Percentiles rank a stretch among this genome's conserved stretches.
These are phyloP conservation scores for Penicillium sp. DNA, from an alignment of 2,329 filamentous ascomycete species.

Conservation along the genomic window DNA sequence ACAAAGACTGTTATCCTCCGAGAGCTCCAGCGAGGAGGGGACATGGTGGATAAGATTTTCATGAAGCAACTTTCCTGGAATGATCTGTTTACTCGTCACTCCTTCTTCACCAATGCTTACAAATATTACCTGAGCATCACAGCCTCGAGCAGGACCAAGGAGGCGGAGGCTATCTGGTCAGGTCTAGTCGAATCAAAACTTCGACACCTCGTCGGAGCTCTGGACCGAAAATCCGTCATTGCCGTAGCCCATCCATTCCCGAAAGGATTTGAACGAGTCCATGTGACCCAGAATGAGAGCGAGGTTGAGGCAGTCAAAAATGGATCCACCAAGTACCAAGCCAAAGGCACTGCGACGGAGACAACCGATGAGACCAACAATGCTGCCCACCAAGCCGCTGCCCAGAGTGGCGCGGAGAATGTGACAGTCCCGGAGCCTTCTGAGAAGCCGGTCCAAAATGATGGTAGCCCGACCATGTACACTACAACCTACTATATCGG, in stretches of 20 bases:
- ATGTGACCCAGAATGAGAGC: constrained; percentile 65
- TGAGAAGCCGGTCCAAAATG: constrained; percentile 30
- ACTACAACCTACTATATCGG: constrained; percentile 96
- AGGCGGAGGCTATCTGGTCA: constrained; percentile 83
- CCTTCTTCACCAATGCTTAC: constrained; percentile 89
- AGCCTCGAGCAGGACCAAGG: constrained; percentile 77
- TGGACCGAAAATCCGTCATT: constrained; percentile 80
- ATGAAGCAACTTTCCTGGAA: constrained; percentile 76
- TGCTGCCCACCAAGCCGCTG: constrained; percentile 50
- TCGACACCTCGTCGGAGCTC: constrained; percentile 75
- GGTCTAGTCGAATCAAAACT: constrained; percentile 94
- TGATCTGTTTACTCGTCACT: constrained; percentile 84
- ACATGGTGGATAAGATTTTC: constrained; percentile 79
- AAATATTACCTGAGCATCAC: constrained; percentile 94
- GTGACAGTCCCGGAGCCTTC: constrained; percentile 37
- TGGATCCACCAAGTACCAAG: constrained; percentile 63
- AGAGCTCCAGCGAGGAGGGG: constrained; percentile 75
- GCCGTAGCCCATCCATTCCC: constrained; percentile 86
- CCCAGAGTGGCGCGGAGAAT: constrained; percentile 46
- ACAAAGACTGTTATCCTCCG: constrained; percentile 81
- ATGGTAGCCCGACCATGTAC: constrained; percentile 61
- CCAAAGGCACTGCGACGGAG: constrained; percentile 53
- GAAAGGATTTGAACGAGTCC: constrained; percentile 84
- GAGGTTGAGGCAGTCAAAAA: constrained; percentile 64
- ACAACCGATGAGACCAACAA: constrained; percentile 55